Base-by-base conservation (phyloP, 2,329 filamentous ascomycete genomes). In the Diaporthe citriasiana region DNA sequence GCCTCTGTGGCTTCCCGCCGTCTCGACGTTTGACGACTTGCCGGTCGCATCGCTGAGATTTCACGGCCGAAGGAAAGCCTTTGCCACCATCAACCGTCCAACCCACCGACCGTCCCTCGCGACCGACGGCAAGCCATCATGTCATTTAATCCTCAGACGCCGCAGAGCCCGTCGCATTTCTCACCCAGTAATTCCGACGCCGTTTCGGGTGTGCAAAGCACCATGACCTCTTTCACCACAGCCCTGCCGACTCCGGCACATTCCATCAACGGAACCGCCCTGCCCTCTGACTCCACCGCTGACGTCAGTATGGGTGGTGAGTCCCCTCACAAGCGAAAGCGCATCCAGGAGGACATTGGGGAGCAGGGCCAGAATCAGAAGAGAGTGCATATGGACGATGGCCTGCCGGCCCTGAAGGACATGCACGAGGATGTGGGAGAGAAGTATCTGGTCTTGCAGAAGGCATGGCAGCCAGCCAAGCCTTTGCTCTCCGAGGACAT, bases 121-220 rank as follows among this genome's bases (percentile, higher is more conserved):
- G 59, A 69, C 38, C 59, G 45, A 56, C 59, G 38, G 60, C 66
- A 45, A 72, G 70, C 57, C 85, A 88, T 83, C 82, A 92, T 92
- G 90, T 90, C 89, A 84, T 91, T 89, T 86, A 90, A 92, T 82
- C 90, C 90, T 79, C 90, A 90, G 80, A 92, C 90, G 78, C 91
- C 91, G 81, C 90, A 92, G 86, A 92, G 90, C 82, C 90, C 90
- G 81, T 91, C 89, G 81, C 89, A 91, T 81, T 85, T 87, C 80
- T 91, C 89, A 77, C 88, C 89, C 76, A 87, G 85, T 78, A 88
- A 86, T 77, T 87, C 85, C 80, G 88, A 89, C 79, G 84, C 83
- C 77, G 84, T 83, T 78, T 85, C 84, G 74, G 89, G 86, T 84
- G 84, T 86, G 80, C 86, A 85, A 78, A 85, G 83, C 77, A 89